These are phyloP conservation scores for Starmerella riodocensis DNA, from an alignment of 805 yeast genomes.

Conservation along the genomic window DNA sequence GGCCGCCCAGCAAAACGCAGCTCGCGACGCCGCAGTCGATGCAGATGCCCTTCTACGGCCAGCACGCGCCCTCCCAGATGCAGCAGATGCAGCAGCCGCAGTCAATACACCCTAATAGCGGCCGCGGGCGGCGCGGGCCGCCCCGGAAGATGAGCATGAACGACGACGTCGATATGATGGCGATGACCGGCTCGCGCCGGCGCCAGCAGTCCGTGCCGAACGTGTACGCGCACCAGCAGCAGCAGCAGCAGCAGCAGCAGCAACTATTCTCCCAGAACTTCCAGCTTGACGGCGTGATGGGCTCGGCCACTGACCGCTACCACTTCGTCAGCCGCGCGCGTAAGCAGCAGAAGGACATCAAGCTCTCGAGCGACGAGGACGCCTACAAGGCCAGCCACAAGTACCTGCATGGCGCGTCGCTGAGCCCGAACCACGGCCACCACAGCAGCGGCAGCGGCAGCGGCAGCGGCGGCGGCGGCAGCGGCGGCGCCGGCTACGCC, in stretches of 20 bases:
- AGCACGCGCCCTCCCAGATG: background rate
- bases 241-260: background rate
- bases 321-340: conserved; percentile 20
- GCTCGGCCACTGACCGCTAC: conserved; percentile 23
- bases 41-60: conserved; percentile 4
- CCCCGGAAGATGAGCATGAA: conserved; percentile 7
- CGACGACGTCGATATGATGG: conserved; percentile 23
- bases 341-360: conserved; percentile 11
- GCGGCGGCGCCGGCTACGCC: background rate
- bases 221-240: background rate
- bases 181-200: conserved; percentile 16
- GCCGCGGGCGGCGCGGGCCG: conserved; percentile 9
- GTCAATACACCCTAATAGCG: background rate
- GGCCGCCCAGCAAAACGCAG: background rate
- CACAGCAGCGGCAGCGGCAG: background rate
- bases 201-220: conserved; percentile 15
- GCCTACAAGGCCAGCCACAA: conserved; percentile 16
- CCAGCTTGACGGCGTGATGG: conserved; percentile 25
- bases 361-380: conserved; percentile 15
- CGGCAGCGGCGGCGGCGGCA: background rate
- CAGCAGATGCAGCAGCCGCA: background rate
- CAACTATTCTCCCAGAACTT: conserved; percentile 25
- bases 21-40: conserved; percentile 6
- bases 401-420: conserved; percentile 14
- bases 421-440: background rate